phyloP scores from a whole-genome alignment of 495 filamentous ascomycete species.

The Evansstolkia leycettana region DNA sequence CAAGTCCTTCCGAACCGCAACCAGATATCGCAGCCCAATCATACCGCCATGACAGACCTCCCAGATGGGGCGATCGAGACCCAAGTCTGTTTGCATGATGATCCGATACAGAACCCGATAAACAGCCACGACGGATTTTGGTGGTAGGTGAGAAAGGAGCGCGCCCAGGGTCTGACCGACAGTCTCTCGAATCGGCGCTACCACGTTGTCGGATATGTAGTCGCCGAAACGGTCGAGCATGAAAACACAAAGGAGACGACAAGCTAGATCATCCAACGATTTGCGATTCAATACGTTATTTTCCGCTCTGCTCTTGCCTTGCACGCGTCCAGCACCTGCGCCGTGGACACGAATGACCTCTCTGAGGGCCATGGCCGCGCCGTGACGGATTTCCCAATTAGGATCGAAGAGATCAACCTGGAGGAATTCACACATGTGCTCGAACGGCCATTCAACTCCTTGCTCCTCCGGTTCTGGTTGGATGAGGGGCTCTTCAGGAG shows the following conservation, averaged over 20 bases:
- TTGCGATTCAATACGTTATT: conserved; percentile 68
- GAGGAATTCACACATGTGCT: conserved; percentile 86
- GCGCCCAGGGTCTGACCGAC: conserved; percentile 93
- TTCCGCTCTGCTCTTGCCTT: conserved; percentile 53
- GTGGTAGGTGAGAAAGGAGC: conserved; percentile 66
- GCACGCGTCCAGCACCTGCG: conserved; percentile 70
- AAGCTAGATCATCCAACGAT: conserved; percentile 90
- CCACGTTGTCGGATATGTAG: conserved; percentile 93
- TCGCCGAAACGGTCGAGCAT: conserved; percentile 97
- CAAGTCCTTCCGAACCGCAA: conserved; percentile 86
- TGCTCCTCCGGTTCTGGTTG: conserved; percentile 59
- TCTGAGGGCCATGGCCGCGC: conserved; percentile 87
- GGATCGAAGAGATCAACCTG: conserved; percentile 87
- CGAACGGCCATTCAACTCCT: conserved; percentile 73
- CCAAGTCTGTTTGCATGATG: conserved; percentile 80
- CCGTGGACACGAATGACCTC: conserved; percentile 90
- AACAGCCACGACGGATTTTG: conserved; percentile 61
- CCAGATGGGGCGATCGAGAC: conserved; percentile 62
- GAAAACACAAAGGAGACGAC: conserved; percentile 82
- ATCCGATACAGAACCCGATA: conserved; percentile 74
- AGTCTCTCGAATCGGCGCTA: conserved; percentile 91
- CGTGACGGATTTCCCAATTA: conserved; percentile 95
- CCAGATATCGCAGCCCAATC: conserved; percentile 88
- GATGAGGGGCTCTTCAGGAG: conserved; percentile 46
- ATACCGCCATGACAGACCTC: conserved; percentile 96